Conservation (phyloP, 257 asterid species). For the Petunia secreta region DNA sequence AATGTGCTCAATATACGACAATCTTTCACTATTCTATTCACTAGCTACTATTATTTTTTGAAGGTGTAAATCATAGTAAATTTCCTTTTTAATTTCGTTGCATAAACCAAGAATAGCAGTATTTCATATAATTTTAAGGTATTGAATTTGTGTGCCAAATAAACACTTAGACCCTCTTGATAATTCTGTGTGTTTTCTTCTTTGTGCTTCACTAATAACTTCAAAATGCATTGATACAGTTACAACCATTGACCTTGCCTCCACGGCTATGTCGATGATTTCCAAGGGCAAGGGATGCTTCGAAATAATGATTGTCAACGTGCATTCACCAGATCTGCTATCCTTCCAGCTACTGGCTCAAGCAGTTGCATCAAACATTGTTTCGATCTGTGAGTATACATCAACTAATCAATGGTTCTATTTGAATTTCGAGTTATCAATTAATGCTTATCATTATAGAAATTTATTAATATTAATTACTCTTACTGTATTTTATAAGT, state of each 20-base stretch:
- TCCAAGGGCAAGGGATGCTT: background rate
- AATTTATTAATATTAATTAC: no score
- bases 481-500: no score
- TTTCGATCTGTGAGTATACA: slow-evolving; percentile 24
- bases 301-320: background rate
- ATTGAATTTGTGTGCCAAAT: no score
- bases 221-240: background rate
- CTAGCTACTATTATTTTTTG: background rate
- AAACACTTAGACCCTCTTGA: no score
- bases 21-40: background rate
- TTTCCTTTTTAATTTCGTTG: no score
- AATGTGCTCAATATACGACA: no score
- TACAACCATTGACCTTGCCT: background rate
- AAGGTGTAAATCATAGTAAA: background rate
- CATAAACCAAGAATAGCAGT: no score
- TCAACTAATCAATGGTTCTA: no score
- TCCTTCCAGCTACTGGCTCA: slow-evolving; percentile 20
- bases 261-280: background rate
- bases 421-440: no score
- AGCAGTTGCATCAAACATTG: background rate
- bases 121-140: no score
- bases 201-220: background rate
- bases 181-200: background rate
- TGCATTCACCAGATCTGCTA: slow-evolving; percentile 23
- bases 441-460: no score